Evolutionary conservation across 768 basidiomycete genomes (phyloP).

Genomic region (Boletus bicolor): DNA sequence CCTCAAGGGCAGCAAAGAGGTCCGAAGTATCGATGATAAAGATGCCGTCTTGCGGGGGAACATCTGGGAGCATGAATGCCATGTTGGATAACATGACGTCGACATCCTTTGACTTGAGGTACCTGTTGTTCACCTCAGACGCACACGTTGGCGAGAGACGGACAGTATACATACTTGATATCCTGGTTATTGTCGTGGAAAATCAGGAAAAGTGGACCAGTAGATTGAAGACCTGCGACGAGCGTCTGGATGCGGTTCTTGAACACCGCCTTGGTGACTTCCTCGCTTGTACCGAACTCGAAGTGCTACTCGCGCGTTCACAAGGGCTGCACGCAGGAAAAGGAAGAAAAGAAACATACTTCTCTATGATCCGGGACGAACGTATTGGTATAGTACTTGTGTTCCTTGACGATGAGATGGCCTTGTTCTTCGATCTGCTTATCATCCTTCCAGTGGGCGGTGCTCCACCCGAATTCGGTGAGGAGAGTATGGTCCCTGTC

Average conservation of each 20-base stretch:
- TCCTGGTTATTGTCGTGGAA: constrained; percentile 81
- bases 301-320: constrained; percentile 46
- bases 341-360: constrained; percentile 32
- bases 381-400: constrained; percentile 53
- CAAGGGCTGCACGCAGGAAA: background rate
- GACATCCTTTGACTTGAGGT: constrained; percentile 49
- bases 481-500: constrained; percentile 68
- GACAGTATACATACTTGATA: constrained; percentile 51
- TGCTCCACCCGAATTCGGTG: constrained; percentile 83
- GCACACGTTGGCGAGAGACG: background rate
- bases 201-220: constrained; percentile 70
- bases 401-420: constrained; percentile 65
- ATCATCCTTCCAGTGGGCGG: constrained; percentile 54
- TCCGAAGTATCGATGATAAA: constrained; percentile 73
- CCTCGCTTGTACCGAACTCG: constrained; percentile 60
- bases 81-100: constrained; percentile 52
- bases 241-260: constrained; percentile 50
- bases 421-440: constrained; percentile 46
- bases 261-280: constrained; percentile 49
- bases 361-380: constrained; percentile 64
- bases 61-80: constrained; percentile 56
- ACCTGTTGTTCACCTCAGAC: constrained; percentile 36
- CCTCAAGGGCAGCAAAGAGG: constrained; percentile 72
- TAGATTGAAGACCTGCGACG: constrained; percentile 35
- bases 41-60: constrained; percentile 47